Conservation (phyloP, 371 early-diverging fungal species). For the Synchytrium microbalum region DNA sequence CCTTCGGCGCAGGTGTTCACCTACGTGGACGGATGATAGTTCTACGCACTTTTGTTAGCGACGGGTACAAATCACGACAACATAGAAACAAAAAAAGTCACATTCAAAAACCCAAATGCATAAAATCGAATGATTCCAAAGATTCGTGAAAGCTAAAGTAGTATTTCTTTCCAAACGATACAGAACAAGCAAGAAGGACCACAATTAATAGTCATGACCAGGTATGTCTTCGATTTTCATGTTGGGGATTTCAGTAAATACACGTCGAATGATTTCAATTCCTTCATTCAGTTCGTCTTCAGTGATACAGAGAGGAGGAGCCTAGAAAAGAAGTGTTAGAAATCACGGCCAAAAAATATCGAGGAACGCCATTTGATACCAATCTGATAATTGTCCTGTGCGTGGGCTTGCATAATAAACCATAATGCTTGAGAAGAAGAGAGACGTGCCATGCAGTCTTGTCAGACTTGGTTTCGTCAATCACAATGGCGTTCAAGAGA, state of each 20-base stretch:
- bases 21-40: too few relatives aligned
- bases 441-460: constrained; percentile 97
- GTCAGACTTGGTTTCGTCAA: constrained; percentile 72
- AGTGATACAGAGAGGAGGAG: constrained; percentile 91
- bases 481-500: constrained; percentile 91
- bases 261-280: constrained; percentile 69
- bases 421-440: constrained; percentile 81
- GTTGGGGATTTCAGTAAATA: constrained; percentile 50
- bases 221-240: constrained; percentile 35
- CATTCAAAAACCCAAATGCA: too few relatives aligned
- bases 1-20: too few relatives aligned
- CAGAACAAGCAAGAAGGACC: too few relatives aligned
- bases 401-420: constrained; percentile 96
- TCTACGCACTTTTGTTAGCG: too few relatives aligned
- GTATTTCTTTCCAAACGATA: too few relatives aligned
- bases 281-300: constrained; percentile 78
- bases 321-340: constrained; percentile 20
- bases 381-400: constrained; percentile 95
- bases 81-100: too few relatives aligned
- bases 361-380: constrained; percentile 9
- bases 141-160: too few relatives aligned
- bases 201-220: too few relatives aligned
- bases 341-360: neutral
- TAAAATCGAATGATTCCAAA: too few relatives aligned
- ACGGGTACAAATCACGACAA: too few relatives aligned